phyloP scores from a whole-genome alignment of 345 rosid species.

The Chamaenerion angustifolium region DNA sequence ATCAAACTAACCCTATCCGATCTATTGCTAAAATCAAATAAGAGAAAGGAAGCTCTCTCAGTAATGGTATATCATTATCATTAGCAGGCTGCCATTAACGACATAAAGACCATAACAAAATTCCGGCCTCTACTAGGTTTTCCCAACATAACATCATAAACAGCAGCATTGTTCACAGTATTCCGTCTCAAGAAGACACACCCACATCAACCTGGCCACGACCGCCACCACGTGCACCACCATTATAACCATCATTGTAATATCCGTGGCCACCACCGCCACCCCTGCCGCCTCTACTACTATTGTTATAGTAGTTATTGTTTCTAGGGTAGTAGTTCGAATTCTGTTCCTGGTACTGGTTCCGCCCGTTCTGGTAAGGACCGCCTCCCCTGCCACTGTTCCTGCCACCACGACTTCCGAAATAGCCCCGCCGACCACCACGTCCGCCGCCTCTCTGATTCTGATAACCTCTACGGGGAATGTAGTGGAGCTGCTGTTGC shows the following conservation, averaged over 20 bases:
- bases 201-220: conserved; percentile 36
- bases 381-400: conserved; percentile 54
- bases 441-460: conserved; percentile 62
- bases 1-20: too few relatives aligned
- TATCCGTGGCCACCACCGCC: conserved; percentile 44
- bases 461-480: conserved; percentile 44
- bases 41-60: too few relatives aligned
- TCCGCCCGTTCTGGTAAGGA: conserved; percentile 52
- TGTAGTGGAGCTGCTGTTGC: conserved; percentile 29
- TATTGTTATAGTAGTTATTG: conserved; percentile 50
- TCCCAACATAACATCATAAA: too few relatives aligned
- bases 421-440: conserved; percentile 47
- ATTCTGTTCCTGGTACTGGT: conserved; percentile 45
- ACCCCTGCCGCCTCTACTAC: conserved; percentile 48
- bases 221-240: conserved; percentile 21
- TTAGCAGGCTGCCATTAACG: too few relatives aligned
- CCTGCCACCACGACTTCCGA: conserved; percentile 66
- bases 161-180: too few relatives aligned
- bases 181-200: conserved; percentile 12
- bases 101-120: too few relatives aligned
- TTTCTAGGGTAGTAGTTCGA: conserved; percentile 53
- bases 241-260: conserved; percentile 18
- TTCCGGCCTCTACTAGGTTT: too few relatives aligned
- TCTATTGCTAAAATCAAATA: too few relatives aligned
- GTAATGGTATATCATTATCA: too few relatives aligned